Evolutionary conservation across 2,329 filamentous ascomycete genomes (phyloP), one percentile per base, ranked within the genome.

Genomic region (Chalaropsis ovoidea): DNA sequence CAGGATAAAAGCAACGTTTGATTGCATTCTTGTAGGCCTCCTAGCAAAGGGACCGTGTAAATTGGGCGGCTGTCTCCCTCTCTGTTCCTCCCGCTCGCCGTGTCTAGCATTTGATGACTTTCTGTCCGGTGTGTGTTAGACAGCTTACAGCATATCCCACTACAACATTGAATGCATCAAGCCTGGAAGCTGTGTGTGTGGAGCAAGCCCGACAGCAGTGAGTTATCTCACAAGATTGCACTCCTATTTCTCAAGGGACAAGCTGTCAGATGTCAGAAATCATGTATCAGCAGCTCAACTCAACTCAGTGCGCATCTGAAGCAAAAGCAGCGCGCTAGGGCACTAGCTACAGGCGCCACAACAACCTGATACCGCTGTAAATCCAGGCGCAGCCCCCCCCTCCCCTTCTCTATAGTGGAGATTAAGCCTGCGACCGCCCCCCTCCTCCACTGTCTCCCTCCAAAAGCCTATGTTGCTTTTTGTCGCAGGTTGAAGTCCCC

Each of bases 201-300:
- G 31, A 31, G 6, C 6, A 31, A 31, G 31, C 31, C 31, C 31
- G 6, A 31, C 31, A 31, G 6, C 31, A 2, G 31, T 6, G 31
- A 31, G n/a, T n/a, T n/a, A n/a, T 15, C n/a, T 17, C 24, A 2
- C 43, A 8, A 39, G n/a, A 58, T 35, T 58, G 24, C 24, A 58
- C n/a, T 31, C 54, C 27, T 27, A 39, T 5, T 19, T 58, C 17
- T n/a, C 3, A 31, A 58, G 54, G 54, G 54, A 58, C 27, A 10
- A 15, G 10, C 54, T 58, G 17, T 58, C 54, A 58, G 54, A 58
- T 58, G 27, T 58, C 54, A 58, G 54, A 58, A 58, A 39, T n/a
- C 54, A 58, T 39, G 17, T 58, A 39, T 27, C 47, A 27, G 8
- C 35, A 39, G 1, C 35, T 39, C 35, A 35, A 35, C 31, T 7